Conservation (phyloP, 2,329 filamentous ascomycete species). For the Berkeleyomyces rouxiae region DNA sequence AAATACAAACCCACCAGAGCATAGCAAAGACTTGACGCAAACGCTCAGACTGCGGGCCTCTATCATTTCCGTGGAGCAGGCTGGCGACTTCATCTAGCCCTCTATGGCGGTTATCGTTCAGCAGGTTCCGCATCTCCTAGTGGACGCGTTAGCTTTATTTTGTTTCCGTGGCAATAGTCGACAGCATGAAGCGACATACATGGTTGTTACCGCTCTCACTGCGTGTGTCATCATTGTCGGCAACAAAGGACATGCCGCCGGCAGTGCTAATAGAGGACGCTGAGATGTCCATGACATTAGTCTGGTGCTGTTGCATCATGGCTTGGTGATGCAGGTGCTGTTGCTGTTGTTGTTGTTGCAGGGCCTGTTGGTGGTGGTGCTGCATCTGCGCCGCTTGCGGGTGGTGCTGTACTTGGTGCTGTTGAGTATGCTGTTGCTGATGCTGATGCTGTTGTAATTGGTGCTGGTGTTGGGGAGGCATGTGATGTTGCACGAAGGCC, state of each 20-base stretch:
- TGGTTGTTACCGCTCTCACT: conserved; percentile 8
- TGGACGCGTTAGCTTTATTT: conserved; percentile 53
- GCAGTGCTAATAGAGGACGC: conserved; percentile 5
- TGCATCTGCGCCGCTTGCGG: conserved; percentile 8
- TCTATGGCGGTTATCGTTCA: conserved; percentile 50
- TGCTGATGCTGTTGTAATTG: conserved; percentile 18
- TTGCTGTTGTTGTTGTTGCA: conserved; percentile 10
- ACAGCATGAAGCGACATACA: not conserved
- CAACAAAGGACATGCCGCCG: conserved; percentile 5
- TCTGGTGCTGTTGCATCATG: conserved; percentile 29
- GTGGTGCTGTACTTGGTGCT: conserved; percentile 6
- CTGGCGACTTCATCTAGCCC: conserved; percentile 54
- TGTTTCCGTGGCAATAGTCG: conserved; percentile 27
- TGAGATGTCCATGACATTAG: conserved; percentile 18
- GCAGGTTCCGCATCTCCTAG: conserved; percentile 55
- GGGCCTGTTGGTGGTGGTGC: conserved; percentile 7
- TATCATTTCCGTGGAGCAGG: conserved; percentile 63
- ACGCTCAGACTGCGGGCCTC: conserved; percentile 65
- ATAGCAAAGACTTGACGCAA: conserved; percentile 77
- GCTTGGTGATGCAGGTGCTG: conserved; percentile 23
- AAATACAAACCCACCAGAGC: conserved; percentile 48
- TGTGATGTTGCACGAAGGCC: conserved; percentile 7
- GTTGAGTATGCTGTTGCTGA: conserved; percentile 14
- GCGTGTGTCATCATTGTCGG: conserved; percentile 7
- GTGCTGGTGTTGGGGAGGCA: conserved; percentile 13